Evolutionary conservation across 345 rosid genomes (phyloP).

Genomic region (Populus euphratica): DNA sequence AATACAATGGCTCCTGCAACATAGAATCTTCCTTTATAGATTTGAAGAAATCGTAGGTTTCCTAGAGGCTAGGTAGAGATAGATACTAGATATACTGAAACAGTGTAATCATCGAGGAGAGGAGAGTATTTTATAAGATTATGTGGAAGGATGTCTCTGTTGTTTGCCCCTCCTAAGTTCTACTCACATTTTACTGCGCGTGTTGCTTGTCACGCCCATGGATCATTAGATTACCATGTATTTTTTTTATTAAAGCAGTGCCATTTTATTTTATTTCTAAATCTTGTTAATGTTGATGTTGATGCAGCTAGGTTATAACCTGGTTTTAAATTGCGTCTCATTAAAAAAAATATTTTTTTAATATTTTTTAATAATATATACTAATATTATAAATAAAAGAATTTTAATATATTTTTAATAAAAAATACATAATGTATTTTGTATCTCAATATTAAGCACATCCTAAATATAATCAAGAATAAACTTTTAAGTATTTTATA

Average conservation of each 20-base stretch:
- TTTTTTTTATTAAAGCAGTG: too few species aligned
- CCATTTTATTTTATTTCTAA: too few species aligned
- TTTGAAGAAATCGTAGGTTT: slow-evolving; percentile 28
- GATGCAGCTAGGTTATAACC: too few species aligned
- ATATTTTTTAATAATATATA: too few species aligned
- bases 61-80: slow-evolving; percentile 2
- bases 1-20: slow-evolving; percentile 13
- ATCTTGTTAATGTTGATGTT: too few species aligned
- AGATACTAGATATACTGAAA: slow-evolving; percentile 1
- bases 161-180: background rate
- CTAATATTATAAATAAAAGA: too few species aligned
- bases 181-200: slow-evolving; percentile 1
- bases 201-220: background rate
- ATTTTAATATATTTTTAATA: too few species aligned
- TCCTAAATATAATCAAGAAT: accelerated
- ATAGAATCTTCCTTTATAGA: slow-evolving; percentile 40
- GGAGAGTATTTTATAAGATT: too few species aligned
- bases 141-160: too few species aligned
- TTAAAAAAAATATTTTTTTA: too few species aligned
- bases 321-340: too few species aligned
- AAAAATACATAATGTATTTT: accelerated
- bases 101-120: background rate
- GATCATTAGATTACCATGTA: too few species aligned
- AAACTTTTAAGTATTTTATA: accelerated
- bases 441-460: accelerated